Percentiles rank a stretch among this genome's conserved stretches.
These are phyloP conservation scores for Ascodesmis nigricans DNA, from an alignment of 495 filamentous ascomycete genomes.

Conservation along the genomic window DNA sequence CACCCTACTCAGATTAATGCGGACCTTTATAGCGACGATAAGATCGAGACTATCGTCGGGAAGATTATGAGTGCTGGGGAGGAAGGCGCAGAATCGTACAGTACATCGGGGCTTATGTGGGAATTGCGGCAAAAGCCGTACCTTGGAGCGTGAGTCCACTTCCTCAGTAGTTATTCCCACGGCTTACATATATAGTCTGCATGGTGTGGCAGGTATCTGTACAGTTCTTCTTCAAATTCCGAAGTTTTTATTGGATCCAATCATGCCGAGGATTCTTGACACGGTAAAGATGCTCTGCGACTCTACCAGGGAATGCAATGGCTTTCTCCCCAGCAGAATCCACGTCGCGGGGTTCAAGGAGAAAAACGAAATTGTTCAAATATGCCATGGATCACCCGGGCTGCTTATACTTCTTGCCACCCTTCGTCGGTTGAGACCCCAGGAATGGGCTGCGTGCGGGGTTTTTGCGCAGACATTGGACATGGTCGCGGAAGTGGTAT, in stretches of 20 bases:
- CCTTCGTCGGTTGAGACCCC: slow-evolving; percentile 23
- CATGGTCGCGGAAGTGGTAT: slow-evolving; percentile 24
- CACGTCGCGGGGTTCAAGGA: no score
- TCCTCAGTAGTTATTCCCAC: slow-evolving; percentile 22
- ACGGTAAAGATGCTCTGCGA: slow-evolving; percentile 26
- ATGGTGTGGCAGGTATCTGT: slow-evolving; percentile 25
- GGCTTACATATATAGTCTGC: slow-evolving; percentile 22
- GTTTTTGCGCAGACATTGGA: slow-evolving; percentile 11
- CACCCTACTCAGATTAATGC: no score
- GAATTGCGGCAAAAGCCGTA: slow-evolving; percentile 26
- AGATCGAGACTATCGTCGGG: no score
- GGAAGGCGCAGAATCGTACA: no score
- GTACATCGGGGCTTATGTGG: slow-evolving; percentile 32
- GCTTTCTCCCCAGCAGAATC: no score
- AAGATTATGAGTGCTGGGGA: no score
- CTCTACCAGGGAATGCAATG: slow-evolving; percentile 22
- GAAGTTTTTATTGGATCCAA: slow-evolving; percentile 18
- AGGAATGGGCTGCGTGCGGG: slow-evolving; percentile 24
- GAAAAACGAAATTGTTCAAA: slow-evolving; percentile 26
- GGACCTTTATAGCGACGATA: no score
- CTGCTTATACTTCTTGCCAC: slow-evolving; percentile 24
- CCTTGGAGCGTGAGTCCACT: slow-evolving; percentile 27
- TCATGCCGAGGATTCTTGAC: slow-evolving; percentile 23
- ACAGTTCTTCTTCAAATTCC: slow-evolving; percentile 25
- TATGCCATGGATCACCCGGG: slow-evolving; percentile 29